These are phyloP conservation scores for Paragyromitra xinjiangensis DNA, from an alignment of 495 filamentous ascomycete genomes.

Conservation along the genomic window DNA sequence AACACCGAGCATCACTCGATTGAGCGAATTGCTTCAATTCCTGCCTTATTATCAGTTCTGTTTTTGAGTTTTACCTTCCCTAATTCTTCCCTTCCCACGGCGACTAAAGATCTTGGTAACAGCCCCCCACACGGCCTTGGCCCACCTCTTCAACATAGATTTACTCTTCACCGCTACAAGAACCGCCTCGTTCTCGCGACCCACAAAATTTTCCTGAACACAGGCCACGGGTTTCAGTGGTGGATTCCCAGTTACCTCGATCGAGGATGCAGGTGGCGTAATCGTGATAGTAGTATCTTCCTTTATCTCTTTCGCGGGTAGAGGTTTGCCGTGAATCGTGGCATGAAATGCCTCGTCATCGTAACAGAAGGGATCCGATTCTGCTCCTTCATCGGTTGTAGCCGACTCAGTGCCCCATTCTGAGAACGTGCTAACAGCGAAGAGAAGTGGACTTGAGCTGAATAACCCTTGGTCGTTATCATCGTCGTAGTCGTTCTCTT, in stretches of 20 bases:
- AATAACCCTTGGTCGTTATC: constrained; percentile 9
- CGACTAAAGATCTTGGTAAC: constrained; percentile 23
- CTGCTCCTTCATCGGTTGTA: constrained; percentile 21
- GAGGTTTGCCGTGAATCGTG: constrained; percentile 1
- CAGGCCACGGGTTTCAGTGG: background rate
- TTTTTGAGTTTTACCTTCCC: background rate
- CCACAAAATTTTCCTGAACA: constrained; percentile 10
- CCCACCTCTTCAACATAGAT: constrained; percentile 23
- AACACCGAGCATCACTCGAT: constrained; percentile 26
- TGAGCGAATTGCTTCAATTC: background rate
- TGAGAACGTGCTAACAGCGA: constrained; percentile 24
- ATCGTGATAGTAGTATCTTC: background rate
- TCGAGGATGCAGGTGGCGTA: background rate
- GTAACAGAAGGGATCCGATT: constrained; percentile 34
- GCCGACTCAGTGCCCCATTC: constrained; percentile 36
- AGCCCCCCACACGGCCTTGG: constrained; percentile 22
- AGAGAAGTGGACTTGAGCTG: constrained; percentile 4
- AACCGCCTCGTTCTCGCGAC: background rate
- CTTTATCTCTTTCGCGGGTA: background rate
- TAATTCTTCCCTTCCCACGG: background rate
- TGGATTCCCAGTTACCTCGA: background rate
- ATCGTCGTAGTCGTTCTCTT: constrained; percentile 3
- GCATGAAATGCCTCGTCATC: constrained; percentile 30
- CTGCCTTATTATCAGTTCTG: constrained; percentile 15
- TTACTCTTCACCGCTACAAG: constrained; percentile 12